phyloP scores from a whole-genome alignment of 257 asterid species.

The Nicotiana undulata region DNA sequence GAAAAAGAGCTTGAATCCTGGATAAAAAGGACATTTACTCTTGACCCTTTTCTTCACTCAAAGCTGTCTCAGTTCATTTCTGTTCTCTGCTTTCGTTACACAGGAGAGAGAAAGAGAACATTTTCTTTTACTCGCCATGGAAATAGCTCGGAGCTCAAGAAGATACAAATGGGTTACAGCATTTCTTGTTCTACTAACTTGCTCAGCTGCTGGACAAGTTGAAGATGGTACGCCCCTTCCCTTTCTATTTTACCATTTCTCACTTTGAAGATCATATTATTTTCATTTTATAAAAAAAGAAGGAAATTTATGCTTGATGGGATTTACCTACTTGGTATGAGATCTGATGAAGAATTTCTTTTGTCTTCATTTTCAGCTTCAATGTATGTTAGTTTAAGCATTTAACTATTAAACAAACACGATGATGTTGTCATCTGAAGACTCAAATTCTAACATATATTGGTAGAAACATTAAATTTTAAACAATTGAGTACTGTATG shows the following conservation, averaged over 20 bases:
- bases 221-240: constrained; percentile 31
- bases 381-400: background rate
- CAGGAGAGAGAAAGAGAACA: background rate
- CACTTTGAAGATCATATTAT: background rate
- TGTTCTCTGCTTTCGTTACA: background rate
- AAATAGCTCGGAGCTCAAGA: constrained; percentile 29
- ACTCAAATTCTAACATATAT: background rate
- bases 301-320: background rate
- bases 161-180: constrained; percentile 18
- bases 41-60: background rate
- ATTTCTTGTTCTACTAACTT: constrained; percentile 12
- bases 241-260: background rate
- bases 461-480: background rate
- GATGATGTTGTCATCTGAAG: background rate
- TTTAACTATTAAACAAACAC: too few species aligned
- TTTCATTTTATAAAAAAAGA: too few species aligned
- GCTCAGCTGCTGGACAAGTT: constrained; percentile 20
- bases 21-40: constrained; percentile 1
- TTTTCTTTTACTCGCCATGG: constrained; percentile 9
- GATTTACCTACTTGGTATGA: background rate
- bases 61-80: background rate
- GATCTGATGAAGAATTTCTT: background rate
- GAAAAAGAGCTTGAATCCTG: background rate
- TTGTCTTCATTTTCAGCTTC: background rate
- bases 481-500: background rate